Conservation (phyloP, 2,329 filamentous ascomycete genomes). For the Pseudomassariella vexata region DNA sequence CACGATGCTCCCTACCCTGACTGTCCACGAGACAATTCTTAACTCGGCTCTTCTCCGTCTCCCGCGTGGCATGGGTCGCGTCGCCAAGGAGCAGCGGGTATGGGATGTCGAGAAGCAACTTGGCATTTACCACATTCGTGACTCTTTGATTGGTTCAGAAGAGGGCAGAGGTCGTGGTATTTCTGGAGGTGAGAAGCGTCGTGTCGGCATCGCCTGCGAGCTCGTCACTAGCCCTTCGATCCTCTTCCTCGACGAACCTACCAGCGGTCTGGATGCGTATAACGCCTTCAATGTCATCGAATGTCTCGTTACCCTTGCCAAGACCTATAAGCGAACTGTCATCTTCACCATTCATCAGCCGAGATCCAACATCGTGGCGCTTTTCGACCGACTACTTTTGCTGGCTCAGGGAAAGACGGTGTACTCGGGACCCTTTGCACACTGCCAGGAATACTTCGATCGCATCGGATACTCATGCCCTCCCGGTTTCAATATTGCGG, state of each 20-base stretch:
- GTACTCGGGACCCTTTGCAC: slow-evolving; percentile 84
- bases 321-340: slow-evolving; percentile 93
- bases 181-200: slow-evolving; percentile 91
- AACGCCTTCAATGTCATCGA: slow-evolving; percentile 99
- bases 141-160: slow-evolving; percentile 93
- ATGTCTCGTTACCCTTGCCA: slow-evolving; percentile 88
- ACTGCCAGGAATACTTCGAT: slow-evolving; percentile 91
- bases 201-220: slow-evolving; percentile 95
- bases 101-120: slow-evolving; percentile 93
- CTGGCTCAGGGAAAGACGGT: slow-evolving; percentile 85
- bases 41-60: slow-evolving; percentile 88
- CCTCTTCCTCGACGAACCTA: slow-evolving; percentile 93
- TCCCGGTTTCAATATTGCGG: slow-evolving; percentile 96
- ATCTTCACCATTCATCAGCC: slow-evolving; percentile 99
- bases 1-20: slow-evolving; percentile 90
- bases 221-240: slow-evolving; percentile 96
- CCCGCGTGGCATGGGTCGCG: slow-evolving; percentile 83
- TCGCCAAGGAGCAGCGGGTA: slow-evolving; percentile 85
- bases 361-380: slow-evolving; percentile 92
- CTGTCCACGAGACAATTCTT: slow-evolving; percentile 95
- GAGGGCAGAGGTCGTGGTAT: slow-evolving; percentile 92
- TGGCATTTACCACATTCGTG: slow-evolving; percentile 87
- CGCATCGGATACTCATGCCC: slow-evolving; percentile 88
- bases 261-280: slow-evolving; percentile 90
- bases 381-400: slow-evolving; percentile 91